Base-by-base conservation (phyloP, 129 eudicot genomes). In the Tagetes patula region DNA sequence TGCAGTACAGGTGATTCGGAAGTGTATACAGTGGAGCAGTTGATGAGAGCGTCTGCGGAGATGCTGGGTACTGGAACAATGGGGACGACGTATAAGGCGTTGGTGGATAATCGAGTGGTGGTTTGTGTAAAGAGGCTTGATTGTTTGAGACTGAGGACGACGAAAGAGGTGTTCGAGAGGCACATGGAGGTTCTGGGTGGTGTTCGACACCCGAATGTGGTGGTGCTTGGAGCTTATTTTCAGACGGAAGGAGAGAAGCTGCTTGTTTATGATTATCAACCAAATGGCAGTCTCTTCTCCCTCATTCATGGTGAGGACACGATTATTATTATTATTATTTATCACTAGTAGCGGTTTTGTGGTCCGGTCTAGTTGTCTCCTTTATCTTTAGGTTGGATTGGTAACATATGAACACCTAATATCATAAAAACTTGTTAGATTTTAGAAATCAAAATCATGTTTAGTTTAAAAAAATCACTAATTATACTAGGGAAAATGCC, bases 41-140 rank as follows among this genome's bases (percentile, higher is more conserved):
- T 92, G 73, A 92, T 92, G 97, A 85, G 85, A 43, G 93, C 91
- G 0, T 73, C 91, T 1, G 96, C 94, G 1, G 96, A 92, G 91
- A 65, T 92, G 54, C 27, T 92, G 8, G 97, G 97, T 3, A 80
- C 78, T 38, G 97, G 97, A 27, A 83, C 85, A 0, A 55, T 87
- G 59, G 97, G 94, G 38, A 75, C 89, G 1, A 92, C 97, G 2
- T 92, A 92, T 69, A 92, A 92, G 85, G 97, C 94, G 49, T 73
- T 87, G 78, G 82, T 92, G 30, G 97, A 89, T 39, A 87, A 79
- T 73, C 86, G 92, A 6, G 71, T 86, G 85, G 84, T 89, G 3
- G 85, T 89, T 1, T 84, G 89, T 2, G 97, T 92, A 37, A 92
- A 92, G 85, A 83, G 97, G 74, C 54, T 92, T 3, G 94, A 89